Evolutionary conservation across 208 protist genomes (phyloP), one percentile per base, ranked within the genome.

Genomic region (Strigomonas culicis): DNA sequence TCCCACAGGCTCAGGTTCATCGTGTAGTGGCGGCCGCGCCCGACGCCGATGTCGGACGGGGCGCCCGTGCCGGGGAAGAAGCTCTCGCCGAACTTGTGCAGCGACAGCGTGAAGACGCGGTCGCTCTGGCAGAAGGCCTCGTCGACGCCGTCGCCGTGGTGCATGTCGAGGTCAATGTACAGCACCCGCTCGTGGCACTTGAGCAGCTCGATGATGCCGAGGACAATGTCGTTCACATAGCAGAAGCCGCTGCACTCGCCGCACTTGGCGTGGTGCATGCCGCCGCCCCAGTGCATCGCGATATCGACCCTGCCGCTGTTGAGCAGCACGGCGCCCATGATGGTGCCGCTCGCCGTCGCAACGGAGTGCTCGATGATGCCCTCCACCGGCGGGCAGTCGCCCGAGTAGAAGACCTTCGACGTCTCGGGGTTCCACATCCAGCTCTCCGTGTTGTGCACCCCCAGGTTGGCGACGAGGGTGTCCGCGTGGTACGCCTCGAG

Each of bases 161-260:
- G 99, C 79, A 99, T 97, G 79, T 99, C 99, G 64, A 99, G 99
- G 79, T 99, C 99, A 47, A 99, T 96, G 78, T 99, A 99, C 25
- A 99, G 75, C 27, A 99, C 98, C 58, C 98, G 88, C 57, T 92
- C 74, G 58, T 93, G 80, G 59, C 84, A 91, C 66, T 99, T 99
- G 43, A 99, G 84, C n/a, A 99, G 92, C 82, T 99, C 99, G 25
- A 99, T 68, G 66, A 99, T 99, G 10, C 80, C 98, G 25, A 99
- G 79, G 2, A 99, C 99, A 69, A 99, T 99, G 84, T 99, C 99
- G 74, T 99, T 99, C 8, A 99, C 89, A 75, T 99, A 99, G 90
- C 99, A 99, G 80, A 99, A 99, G 13, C 99, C 99, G 43, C 86
- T 95, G 52, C 97, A 97, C 84, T 99, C 96, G 51, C 80, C 82